Conservation (phyloP, 345 rosid species). For the Salix suchowensis region DNA sequence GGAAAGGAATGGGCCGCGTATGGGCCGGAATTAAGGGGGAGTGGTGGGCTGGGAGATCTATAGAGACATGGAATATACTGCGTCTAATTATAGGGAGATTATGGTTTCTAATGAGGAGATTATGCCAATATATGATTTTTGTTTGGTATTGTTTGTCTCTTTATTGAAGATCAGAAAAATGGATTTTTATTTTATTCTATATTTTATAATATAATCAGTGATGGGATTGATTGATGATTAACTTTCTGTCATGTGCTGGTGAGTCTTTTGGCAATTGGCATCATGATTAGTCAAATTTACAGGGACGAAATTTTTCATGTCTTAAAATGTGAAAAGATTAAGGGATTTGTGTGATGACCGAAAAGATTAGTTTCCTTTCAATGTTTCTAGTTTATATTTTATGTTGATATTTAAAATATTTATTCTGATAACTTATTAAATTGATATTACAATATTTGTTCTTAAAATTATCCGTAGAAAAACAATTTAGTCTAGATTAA, state of each 20-base stretch:
- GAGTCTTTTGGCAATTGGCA: not conserved
- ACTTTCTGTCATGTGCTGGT: not conserved
- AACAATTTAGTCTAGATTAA: too few species aligned
- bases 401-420: not conserved
- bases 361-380: not conserved
- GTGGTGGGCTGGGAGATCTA: not conserved
- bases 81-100: not conserved
- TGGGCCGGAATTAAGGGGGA: not conserved
- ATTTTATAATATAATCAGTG: not conserved
- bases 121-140: not conserved
- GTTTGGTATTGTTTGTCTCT: not conserved
- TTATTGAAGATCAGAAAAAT: too few species aligned
- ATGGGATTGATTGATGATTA: not conserved
- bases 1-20: constrained; percentile 3
- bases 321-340: not conserved
- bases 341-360: not conserved
- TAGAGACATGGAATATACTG: not conserved
- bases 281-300: not conserved
- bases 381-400: not conserved
- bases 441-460: too few species aligned
- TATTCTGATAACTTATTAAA: not conserved
- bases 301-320: not conserved
- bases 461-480: too few species aligned
- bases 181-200: too few species aligned
- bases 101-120: not conserved